Evolutionary conservation across 805 yeast genomes (phyloP).

Genomic region (Kodamaea kaohsiungensis): DNA sequence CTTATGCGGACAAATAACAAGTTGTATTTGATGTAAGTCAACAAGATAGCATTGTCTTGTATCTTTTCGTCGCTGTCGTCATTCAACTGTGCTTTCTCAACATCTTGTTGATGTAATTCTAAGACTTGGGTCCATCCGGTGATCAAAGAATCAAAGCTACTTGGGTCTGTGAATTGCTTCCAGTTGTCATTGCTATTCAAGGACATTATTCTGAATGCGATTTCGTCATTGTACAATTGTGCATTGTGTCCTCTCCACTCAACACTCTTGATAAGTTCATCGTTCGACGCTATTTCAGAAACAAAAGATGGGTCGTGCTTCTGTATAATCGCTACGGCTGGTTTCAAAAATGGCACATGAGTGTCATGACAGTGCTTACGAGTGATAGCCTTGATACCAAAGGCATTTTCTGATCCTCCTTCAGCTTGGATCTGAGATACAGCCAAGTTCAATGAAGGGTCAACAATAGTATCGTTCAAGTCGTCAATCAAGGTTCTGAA

Average conservation of each 20-base stretch:
- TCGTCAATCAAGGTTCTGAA: conserved; percentile 50
- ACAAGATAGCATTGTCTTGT: conserved; percentile 71
- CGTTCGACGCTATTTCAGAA: conserved; percentile 27
- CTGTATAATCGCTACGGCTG: conserved; percentile 41
- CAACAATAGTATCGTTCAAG: conserved; percentile 57
- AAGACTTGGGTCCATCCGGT: conserved; percentile 71
- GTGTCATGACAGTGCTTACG: conserved; percentile 24
- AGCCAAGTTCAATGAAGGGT: conserved; percentile 64
- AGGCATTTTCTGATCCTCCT: conserved; percentile 3
- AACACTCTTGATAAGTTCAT: conserved; percentile 33
- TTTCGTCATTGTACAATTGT: conserved; percentile 63
- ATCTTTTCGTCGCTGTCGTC: conserved; percentile 52
- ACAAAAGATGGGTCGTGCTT: conserved; percentile 39
- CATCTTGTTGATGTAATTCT: conserved; percentile 56
- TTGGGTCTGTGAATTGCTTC: conserved; percentile 33
- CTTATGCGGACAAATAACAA: conserved; percentile 63
- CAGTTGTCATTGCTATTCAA: conserved; percentile 18
- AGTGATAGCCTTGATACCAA: conserved; percentile 11
- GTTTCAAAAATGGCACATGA: conserved; percentile 34
- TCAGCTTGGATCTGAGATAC: conserved; percentile 36
- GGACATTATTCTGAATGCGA: conserved; percentile 59
- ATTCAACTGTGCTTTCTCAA: conserved; percentile 41
- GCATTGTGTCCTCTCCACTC: conserved; percentile 62
- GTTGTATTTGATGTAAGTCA: conserved; percentile 74
- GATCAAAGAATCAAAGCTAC: conserved; percentile 57